These are phyloP conservation scores for Fusarium sp. DNA, from an alignment of 2,329 filamentous ascomycete genomes.

Conservation along the genomic window DNA sequence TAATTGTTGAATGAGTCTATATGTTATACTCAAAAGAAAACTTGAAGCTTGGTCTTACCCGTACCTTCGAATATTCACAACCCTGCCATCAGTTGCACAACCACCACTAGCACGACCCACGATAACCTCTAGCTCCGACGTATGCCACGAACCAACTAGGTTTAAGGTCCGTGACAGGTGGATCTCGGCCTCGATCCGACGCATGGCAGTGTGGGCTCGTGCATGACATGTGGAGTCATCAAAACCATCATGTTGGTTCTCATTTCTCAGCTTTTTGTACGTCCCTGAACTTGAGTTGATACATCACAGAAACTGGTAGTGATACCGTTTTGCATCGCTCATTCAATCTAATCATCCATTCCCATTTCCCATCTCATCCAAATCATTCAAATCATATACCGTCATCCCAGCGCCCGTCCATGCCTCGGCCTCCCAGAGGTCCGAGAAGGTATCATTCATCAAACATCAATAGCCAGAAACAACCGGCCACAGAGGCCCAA, in stretches of 20 bases:
- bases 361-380: conserved; percentile 22
- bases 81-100: not conserved
- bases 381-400: conserved; percentile 17
- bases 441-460: conserved; percentile 45
- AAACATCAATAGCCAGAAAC: conserved; percentile 33
- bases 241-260: not conserved
- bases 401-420: conserved; percentile 34
- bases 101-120: not conserved
- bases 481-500: conserved; percentile 32
- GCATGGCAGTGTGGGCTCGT: not conserved
- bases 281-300: not conserved
- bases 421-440: conserved; percentile 42
- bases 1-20: too few species aligned
- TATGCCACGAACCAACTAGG: not conserved
- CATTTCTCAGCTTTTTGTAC: not conserved
- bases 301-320: conserved; percentile 21
- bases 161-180: not conserved
- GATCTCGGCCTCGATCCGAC: conserved; percentile 1
- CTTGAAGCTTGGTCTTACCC: not conserved
- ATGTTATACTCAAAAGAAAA: not conserved
- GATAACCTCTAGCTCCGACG: not conserved
- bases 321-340: conserved; percentile 40
- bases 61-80: not conserved
- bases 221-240: not conserved
- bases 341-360: conserved; percentile 42